Evolutionary conservation across 441 rosid species (phyloP).

Genomic region (Aquilaria agallochum): DNA sequence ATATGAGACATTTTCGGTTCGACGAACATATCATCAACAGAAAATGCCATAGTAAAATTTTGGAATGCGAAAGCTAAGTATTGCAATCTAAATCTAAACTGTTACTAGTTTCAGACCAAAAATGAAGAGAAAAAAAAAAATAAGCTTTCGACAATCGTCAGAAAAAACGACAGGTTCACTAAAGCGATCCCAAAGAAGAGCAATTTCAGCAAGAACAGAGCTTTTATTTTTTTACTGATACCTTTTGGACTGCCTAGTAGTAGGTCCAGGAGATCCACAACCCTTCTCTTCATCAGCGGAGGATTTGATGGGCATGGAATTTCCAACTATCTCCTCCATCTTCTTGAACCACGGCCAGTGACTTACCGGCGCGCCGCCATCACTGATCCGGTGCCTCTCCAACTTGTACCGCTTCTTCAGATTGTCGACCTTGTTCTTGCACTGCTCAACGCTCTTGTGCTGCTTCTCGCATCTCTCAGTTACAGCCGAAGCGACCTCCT

Average conservation of each 20-base stretch:
- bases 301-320: conserved; percentile 30
- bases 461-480: conserved; percentile 62
- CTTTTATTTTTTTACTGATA: conserved; percentile 11
- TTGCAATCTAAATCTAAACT: no score
- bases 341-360: conserved; percentile 97
- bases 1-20: no score
- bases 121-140: no score
- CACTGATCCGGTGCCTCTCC: conserved; percentile 72
- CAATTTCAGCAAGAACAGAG: neutral
- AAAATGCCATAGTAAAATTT: no score
- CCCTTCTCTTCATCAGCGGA: conserved; percentile 48
- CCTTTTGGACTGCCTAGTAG: conserved; percentile 58
- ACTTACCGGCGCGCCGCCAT: conserved; percentile 49
- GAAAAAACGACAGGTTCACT: neutral
- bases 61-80: no score
- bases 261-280: conserved; percentile 27
- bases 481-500: conserved; percentile 79
- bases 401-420: conserved; percentile 83
- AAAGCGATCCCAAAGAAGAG: neutral
- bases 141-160: neutral
- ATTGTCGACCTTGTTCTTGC: conserved; percentile 92
- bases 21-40: no score
- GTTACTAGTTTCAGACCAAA: no score
- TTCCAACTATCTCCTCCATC: conserved; percentile 86
- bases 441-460: conserved; percentile 90